Percentiles rank a stretch among this genome's conserved stretches.
These are phyloP conservation scores for Pleoardoris graminearum DNA, from an alignment of 2,329 filamentous ascomycete genomes.

Conservation along the genomic window DNA sequence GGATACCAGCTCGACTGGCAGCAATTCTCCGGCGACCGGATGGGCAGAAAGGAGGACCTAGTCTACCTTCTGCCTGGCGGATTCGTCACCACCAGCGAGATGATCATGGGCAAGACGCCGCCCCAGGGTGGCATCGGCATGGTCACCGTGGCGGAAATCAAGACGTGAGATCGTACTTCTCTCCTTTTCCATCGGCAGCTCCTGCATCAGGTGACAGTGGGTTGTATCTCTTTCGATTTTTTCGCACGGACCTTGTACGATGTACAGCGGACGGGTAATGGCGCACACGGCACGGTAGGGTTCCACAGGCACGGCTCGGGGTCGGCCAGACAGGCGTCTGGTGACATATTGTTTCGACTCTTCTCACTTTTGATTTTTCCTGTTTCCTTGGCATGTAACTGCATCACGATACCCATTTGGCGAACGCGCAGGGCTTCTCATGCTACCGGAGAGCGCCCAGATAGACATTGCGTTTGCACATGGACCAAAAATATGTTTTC, in stretches of 20 bases:
- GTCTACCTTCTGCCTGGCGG: conserved; percentile 65
- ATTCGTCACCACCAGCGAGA: conserved; percentile 60
- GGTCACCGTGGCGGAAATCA: conserved; percentile 27
- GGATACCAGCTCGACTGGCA: conserved; percentile 64
- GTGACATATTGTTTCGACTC: background rate
- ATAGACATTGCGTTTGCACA: conserved; percentile 31
- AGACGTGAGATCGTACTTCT: conserved; percentile 12
- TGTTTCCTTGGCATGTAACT: background rate
- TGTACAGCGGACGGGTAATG: background rate
- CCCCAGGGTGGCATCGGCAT: conserved; percentile 16
- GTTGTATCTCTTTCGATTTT: too few species aligned
- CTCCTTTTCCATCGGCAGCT: background rate
- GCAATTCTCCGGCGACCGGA: conserved; percentile 48
- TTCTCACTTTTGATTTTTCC: background rate
- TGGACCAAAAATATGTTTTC: conserved; percentile 35
- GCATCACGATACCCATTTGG: conserved; percentile 36
- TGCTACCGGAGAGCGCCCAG: conserved; percentile 29
- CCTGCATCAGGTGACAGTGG: too few species aligned
- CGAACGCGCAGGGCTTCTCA: conserved; percentile 41
- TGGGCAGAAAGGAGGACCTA: conserved; percentile 50
- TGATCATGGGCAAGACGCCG: conserved; percentile 51
- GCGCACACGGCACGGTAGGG: background rate
- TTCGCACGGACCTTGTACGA: background rate
- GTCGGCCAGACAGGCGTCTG: background rate
- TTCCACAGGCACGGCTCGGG: background rate